These are phyloP conservation scores for Acmispon strigosus DNA, from an alignment of 306 rosid genomes.

Conservation along the genomic window DNA sequence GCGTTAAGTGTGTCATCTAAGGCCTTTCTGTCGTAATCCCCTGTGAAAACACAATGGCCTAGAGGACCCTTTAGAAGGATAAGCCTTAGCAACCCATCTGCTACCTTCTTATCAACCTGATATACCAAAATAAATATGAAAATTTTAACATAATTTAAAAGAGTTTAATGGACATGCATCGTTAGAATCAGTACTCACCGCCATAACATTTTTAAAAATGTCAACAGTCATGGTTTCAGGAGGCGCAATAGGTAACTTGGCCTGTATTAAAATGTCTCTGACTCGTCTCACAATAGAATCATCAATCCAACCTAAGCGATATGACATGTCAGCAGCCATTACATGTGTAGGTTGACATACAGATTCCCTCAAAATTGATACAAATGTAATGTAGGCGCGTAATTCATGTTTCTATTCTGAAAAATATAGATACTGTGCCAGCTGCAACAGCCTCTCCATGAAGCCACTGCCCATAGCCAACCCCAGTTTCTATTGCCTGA, in stretches of 20 bases:
- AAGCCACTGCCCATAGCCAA: conserved; percentile 94
- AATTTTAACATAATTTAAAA: neutral
- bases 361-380: conserved; percentile 18
- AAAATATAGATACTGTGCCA: conserved; percentile 54
- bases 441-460: conserved; percentile 99
- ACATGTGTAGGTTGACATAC: conserved; percentile 46
- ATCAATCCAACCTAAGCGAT: conserved; percentile 94
- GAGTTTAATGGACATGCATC: too few species aligned
- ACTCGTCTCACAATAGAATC: conserved; percentile 78
- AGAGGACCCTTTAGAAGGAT: conserved; percentile 85
- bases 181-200: conserved; percentile 49
- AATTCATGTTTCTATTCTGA: neutral
- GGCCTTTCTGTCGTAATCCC: conserved; percentile 83
- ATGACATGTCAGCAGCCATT: conserved; percentile 95
- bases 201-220: conserved; percentile 88
- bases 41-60: conserved; percentile 82
- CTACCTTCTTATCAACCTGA: conserved; percentile 96
- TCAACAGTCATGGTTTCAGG: conserved; percentile 72
- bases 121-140: conserved; percentile 17
- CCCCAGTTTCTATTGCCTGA: conserved; percentile 87
- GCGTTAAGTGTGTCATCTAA: conserved; percentile 73
- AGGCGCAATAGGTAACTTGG: conserved; percentile 67
- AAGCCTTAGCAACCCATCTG: conserved; percentile 86
- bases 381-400: neutral
- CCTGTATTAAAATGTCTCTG: conserved; percentile 49